Percentiles rank a stretch among this genome's conserved stretches.
Conservation (phyloP, 805 yeast genomes). For the Sugiyamaella lignohabitans region DNA sequence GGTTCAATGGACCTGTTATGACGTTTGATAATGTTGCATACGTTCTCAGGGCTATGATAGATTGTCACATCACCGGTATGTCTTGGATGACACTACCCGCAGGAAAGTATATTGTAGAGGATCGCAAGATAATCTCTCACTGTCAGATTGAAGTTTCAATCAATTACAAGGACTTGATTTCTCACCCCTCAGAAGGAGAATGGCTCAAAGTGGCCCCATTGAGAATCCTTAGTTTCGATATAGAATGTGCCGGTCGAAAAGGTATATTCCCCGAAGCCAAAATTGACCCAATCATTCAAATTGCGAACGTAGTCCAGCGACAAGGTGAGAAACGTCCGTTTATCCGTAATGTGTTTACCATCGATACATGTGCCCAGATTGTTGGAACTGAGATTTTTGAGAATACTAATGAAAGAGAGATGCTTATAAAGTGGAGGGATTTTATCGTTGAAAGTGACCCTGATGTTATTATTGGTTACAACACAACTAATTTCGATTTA, state of each 20-base stretch:
- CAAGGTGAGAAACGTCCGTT: constrained; percentile 81
- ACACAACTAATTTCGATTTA: constrained; percentile 88
- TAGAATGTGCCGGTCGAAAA: constrained; percentile 96
- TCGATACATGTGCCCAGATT: constrained; percentile 83
- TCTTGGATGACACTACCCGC: constrained; percentile 90
- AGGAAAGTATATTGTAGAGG: constrained; percentile 53
- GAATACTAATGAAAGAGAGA: constrained; percentile 65
- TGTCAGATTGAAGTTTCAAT: constrained; percentile 82
- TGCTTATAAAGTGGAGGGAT: constrained; percentile 81
- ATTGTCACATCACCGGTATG: constrained; percentile 88
- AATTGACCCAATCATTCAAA: constrained; percentile 90
- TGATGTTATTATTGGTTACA: constrained; percentile 94
- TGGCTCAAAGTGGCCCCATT: constrained; percentile 92
- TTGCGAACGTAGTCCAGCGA: constrained; percentile 85
- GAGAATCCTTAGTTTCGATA: constrained; percentile 89
- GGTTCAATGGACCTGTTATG: constrained; percentile 52
- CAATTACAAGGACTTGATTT: constrained; percentile 57
- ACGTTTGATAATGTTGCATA: constrained; percentile 90
- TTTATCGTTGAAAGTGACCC: constrained; percentile 84
- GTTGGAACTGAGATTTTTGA: constrained; percentile 88
- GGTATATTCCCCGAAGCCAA: constrained; percentile 96
- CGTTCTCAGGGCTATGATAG: constrained; percentile 81
- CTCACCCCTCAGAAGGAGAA: constrained; percentile 88
- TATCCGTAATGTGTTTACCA: constrained; percentile 89
- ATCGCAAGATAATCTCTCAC: constrained; percentile 46